Evolutionary conservation across 2,329 filamentous ascomycete genomes (phyloP).

Genomic region (Botryotinia globosa): DNA sequence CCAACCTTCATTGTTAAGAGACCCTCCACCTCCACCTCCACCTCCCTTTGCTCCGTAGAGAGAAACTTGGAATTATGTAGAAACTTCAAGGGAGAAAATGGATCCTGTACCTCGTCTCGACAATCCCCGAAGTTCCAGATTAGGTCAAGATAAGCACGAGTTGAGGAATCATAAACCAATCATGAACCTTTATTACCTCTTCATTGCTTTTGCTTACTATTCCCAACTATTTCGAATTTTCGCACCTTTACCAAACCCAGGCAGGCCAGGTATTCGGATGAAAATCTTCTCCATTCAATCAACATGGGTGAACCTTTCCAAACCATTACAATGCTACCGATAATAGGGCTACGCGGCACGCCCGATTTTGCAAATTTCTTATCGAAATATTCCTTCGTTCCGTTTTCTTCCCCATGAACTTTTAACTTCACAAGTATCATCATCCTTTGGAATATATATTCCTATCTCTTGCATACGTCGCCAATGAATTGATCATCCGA

Average conservation of each 20-base stretch:
- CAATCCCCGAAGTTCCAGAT: neutral
- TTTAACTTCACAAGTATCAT: neutral
- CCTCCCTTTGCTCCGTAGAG: neutral
- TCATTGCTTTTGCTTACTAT: neutral
- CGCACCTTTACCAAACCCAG: neutral
- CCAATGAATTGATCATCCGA: constrained; percentile 8
- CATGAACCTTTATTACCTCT: neutral
- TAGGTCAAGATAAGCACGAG: constrained; percentile 3
- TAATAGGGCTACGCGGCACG: constrained; percentile 4
- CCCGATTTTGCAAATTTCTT: neutral
- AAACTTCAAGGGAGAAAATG: neutral
- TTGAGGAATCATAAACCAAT: neutral
- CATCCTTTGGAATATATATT: neutral
- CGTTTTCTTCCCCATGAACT: constrained; percentile 8
- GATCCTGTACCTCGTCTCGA: constrained; percentile 5
- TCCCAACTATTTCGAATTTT: too few species aligned
- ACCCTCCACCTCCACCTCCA: neutral
- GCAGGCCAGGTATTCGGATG: too few species aligned
- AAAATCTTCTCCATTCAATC: constrained; percentile 1
- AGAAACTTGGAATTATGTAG: neutral
- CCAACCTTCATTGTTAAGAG: constrained; percentile 2
- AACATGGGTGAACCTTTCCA: constrained; percentile 1
- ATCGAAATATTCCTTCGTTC: constrained; percentile 2
- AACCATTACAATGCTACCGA: neutral
- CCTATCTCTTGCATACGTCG: neutral